Percentiles rank a stretch among this genome's conserved stretches.
phyloP scores from a whole-genome alignment of 1,284 basidiomycete species.

The Cutaneotrichosporon daszewskae region DNA sequence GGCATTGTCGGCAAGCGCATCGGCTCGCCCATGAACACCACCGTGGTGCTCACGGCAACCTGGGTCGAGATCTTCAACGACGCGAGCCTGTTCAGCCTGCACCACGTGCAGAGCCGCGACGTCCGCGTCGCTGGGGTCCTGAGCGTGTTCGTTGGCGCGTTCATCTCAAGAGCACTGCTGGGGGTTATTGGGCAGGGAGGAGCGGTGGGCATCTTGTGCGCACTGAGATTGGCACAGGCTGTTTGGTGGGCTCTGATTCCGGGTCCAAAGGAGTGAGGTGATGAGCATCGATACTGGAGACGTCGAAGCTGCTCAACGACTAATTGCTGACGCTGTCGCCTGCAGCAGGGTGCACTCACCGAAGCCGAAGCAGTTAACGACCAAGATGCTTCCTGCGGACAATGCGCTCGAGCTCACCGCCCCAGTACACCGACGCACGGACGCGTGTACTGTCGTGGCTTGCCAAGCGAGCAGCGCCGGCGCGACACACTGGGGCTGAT shows the following conservation, averaged over 20 bases:
- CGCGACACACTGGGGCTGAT: too few species aligned
- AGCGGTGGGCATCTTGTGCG: constrained; percentile 60
- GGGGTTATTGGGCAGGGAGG: constrained; percentile 12
- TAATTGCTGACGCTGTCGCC: too few species aligned
- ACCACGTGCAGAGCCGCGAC: constrained; percentile 58
- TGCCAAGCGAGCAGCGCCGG: too few species aligned
- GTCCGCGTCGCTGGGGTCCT: constrained; percentile 64
- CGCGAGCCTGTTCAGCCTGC: constrained; percentile 60
- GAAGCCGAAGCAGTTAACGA: too few species aligned
- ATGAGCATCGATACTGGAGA: too few species aligned
- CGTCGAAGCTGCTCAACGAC: too few species aligned
- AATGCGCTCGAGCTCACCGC: too few species aligned
- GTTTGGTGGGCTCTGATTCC: constrained; percentile 65
- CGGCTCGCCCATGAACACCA: constrained; percentile 65
- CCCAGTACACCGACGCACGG: too few species aligned
- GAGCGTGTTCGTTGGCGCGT: constrained; percentile 66
- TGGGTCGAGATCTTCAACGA: constrained; percentile 82
- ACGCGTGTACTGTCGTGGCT: too few species aligned
- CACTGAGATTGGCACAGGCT: constrained; percentile 59
- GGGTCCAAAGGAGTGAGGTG: too few species aligned
- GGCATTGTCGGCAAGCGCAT: constrained; percentile 72
- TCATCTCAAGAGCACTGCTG: constrained; percentile 59
- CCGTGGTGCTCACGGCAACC: constrained; percentile 59
- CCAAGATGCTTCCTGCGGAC: too few species aligned
- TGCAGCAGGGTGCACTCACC: too few species aligned